Evolutionary conservation across 2,329 filamentous ascomycete species (phyloP), one percentile per base, ranked within the genome.

Genomic region (Hymenoscyphus scutula): DNA sequence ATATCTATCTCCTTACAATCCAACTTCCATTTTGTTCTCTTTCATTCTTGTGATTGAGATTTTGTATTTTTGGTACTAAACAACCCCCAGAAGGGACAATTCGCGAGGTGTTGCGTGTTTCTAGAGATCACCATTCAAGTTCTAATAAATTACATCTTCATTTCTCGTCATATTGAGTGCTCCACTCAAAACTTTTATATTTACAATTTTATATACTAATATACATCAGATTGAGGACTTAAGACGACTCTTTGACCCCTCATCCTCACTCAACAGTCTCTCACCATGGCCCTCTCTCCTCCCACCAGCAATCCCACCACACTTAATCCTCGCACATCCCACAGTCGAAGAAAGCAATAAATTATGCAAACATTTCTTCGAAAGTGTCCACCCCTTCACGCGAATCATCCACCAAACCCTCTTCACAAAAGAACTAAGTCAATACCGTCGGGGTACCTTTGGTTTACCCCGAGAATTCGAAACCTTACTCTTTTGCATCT

Each of bases 331-430:
- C 13, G 27, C 32, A 19, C 64, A 65, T 30, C 66, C 65, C 3
- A 64, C 63, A 3, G 32, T 68, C n/a, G 65, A 65, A 30, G 63
- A 69, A 32, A 68, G 66, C 60, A 68, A 87, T 62, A 81, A 85
- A 68, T 76, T 88, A 29, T 90, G 87, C 86, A 86, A 89, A 72
- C 80, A 85, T n/a, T 91, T 88, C 71, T 81, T 90, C 58, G 82
- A 85, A 64, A 89, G 88, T 68, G 84, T 90, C 65, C 86, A 90
- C 67, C 86, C 32, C 10, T 34, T 91, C 11, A 77, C 89, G 55
- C 89, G 89, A 68, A 79, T 90, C 63, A 86, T 84, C 0, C 88
- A 90, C 70, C 82, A 84, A 0, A 84, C 86, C 0, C 87, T 81
- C 1, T 76, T 90, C 1, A 86, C 89, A 70, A 77, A 75, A 23